Evolutionary conservation across 164 flowering plant genomes (phyloP).

Genomic region (Piper longum): DNA sequence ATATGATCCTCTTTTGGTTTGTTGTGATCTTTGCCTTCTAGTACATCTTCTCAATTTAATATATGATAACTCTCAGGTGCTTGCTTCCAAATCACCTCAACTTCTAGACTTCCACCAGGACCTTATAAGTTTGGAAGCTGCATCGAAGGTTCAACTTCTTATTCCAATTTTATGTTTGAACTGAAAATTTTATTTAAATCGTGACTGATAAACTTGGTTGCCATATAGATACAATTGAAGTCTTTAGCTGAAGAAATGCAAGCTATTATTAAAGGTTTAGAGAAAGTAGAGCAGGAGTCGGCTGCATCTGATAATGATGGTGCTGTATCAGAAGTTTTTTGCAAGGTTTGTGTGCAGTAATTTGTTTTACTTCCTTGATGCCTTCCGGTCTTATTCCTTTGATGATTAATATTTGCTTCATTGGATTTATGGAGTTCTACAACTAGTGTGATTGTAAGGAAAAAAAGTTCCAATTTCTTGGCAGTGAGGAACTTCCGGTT

Average conservation of each 20-base stretch:
- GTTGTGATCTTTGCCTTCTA: no score
- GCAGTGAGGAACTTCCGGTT: no score
- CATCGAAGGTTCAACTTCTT: conserved; percentile 46
- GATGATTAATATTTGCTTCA: no score
- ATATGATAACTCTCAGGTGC: conserved; percentile 24
- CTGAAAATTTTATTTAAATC: neutral
- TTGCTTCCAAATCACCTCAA: conserved; percentile 50
- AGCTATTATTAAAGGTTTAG: conserved; percentile 85
- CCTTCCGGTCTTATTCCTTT: no score
- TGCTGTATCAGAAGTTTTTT: conserved; percentile 78
- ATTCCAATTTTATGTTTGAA: conserved; percentile 1
- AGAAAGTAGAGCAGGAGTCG: conserved; percentile 83
- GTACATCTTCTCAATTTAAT: no score
- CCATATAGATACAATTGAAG: conserved; percentile 83
- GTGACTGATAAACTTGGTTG: neutral
- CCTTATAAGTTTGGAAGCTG: conserved; percentile 55
- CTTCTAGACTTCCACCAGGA: conserved; percentile 66
- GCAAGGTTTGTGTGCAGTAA: conserved; percentile 30
- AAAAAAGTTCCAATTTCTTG: no score
- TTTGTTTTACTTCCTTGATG: no score
- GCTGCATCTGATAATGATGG: conserved; percentile 88
- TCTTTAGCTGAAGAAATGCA: conserved; percentile 99
- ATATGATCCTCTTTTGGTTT: no score
- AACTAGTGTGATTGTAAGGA: no score
- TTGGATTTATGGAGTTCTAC: no score